Conservation (phyloP, 1,139 yeast species). For the Hyphopichia fennica region DNA sequence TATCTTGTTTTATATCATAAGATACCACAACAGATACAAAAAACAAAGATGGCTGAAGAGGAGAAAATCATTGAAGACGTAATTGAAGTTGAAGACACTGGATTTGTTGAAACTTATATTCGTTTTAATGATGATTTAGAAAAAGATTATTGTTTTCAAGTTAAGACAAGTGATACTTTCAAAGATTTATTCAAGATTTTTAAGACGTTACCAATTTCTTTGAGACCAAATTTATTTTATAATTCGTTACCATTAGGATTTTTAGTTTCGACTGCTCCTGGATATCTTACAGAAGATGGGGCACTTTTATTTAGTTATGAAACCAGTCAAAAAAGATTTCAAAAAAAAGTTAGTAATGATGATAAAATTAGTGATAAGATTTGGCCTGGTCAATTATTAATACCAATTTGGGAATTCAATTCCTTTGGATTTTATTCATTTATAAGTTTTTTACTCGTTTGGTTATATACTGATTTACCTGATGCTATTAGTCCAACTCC, state of each 20-base stretch:
- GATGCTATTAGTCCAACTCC: slow-evolving; percentile 90
- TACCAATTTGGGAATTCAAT: slow-evolving; percentile 77
- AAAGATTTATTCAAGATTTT: slow-evolving; percentile 62
- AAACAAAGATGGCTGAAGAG: slow-evolving; percentile 2
- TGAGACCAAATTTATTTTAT: slow-evolving; percentile 80
- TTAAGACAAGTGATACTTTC: slow-evolving; percentile 58
- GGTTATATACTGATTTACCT: slow-evolving; percentile 95
- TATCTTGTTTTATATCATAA: no score
- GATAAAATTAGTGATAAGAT: slow-evolving; percentile 56
- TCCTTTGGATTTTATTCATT: slow-evolving; percentile 47
- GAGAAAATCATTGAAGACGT: slow-evolving; percentile 13
- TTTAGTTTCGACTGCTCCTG: slow-evolving; percentile 73
- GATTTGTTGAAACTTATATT: slow-evolving; percentile 64
- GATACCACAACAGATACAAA: neutral
- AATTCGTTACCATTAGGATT: slow-evolving; percentile 64
- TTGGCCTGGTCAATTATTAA: slow-evolving; percentile 89
- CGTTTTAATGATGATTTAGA: slow-evolving; percentile 84
- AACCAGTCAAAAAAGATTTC: slow-evolving; percentile 49
- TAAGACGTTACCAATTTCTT: slow-evolving; percentile 64
- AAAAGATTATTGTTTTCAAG: slow-evolving; percentile 86
- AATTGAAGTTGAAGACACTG: slow-evolving; percentile 20
- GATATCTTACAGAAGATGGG: slow-evolving; percentile 82
- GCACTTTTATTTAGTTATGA: slow-evolving; percentile 66
- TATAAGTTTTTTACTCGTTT: slow-evolving; percentile 48
- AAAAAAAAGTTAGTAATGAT: slow-evolving; percentile 42